Evolutionary conservation across 139 green algal species (phyloP), one percentile per base, ranked within the genome.

Genomic region (Zygnema cylindricum): DNA sequence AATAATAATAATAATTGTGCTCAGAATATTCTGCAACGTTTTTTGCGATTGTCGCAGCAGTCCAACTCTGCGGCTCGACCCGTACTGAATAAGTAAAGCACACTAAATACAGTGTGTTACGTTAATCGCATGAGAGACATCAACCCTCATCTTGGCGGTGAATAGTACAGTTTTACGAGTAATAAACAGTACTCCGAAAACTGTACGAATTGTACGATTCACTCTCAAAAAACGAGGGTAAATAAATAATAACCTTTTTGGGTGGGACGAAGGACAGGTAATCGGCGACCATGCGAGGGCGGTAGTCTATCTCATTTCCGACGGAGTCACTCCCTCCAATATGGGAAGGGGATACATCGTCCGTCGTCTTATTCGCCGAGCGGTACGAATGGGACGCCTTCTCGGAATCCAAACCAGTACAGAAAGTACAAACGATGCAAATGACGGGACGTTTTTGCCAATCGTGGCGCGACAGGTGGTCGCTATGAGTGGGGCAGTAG

Each of bases 261-360:
- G n/a, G n/a, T n/a, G n/a, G n/a, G 57, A 25, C 30, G 30, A 73
- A 73, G 16, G 23, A 55, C 87, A 95, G 92, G 95, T 98, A 1
- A 96, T 98, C 33, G 96, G 92, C 1, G 95, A 98, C 89, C 96
- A 98, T 93, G 95, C 90, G 1, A 91, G 96, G 33, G 95, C 96
- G 0, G 94, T 97, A 23, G 91, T 93, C 36, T 98, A 98, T 92
- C 88, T 98, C 11, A 93, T 98, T 42, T 92, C 91, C 25, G 92
- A 94, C 43, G 96, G 96, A 1, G 96, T 98, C 35, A 89, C 93
- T 11, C 94, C 96, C 30, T 96, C 93, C 82, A 98, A 98, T 88
- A 85, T 98, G 1, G 96, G 96, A 1, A 89, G 96, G 1, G 96
- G 96, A 42, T 98, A 98, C 91, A 93, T 98, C 40, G 90, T 98